Evolutionary conservation across 2,329 filamentous ascomycete genomes (phyloP), one percentile per base, ranked within the genome.

Genomic region (Xylariaceae sp.): DNA sequence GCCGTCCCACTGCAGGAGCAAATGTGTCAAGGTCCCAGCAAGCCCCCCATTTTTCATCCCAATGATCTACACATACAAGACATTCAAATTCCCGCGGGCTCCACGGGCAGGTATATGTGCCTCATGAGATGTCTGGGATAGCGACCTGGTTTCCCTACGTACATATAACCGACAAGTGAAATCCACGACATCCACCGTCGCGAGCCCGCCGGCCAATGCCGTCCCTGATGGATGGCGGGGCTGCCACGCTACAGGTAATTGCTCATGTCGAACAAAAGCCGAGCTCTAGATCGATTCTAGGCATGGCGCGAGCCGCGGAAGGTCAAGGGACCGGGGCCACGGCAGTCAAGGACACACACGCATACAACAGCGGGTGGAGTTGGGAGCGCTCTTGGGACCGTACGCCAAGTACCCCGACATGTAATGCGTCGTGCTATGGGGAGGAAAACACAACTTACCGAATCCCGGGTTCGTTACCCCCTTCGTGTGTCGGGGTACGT

Each of bases 21-120:
- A 30, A 30, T 30, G 49, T 44, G n/a, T 57, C 3, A 30, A 30
- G 23, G 23, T 30, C 23, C 58, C 39, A 57, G 62, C 53, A 54
- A 49, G 30, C 59, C 48, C 57, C 52, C 34, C 23, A 5, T 30
- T 30, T 30, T 55, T 18, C 54, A 53, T 51, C 53, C 47, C 47
- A 56, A 56, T 53, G 59, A 62, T 64, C 60, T 56, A 60, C 57
- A 42, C 55, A n/a, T 49, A 58, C 48, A 53, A 51, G 57, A n/a
- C 59, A 51, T 57, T 57, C 54, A 56, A 55, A 45, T 49, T 42
- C 55, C 50, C 51, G 51, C 53, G 54, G 51, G 56, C 55, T 35
- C 59, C 48, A 53, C 62, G 56, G 62, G 47, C 62, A 62, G 60
- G 57, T 62, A 58, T 64, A 59, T 57, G 56, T 62, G 55, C 57